phyloP scores from a whole-genome alignment of 164 flowering plant genomes.

The Chimonanthus praecox region DNA sequence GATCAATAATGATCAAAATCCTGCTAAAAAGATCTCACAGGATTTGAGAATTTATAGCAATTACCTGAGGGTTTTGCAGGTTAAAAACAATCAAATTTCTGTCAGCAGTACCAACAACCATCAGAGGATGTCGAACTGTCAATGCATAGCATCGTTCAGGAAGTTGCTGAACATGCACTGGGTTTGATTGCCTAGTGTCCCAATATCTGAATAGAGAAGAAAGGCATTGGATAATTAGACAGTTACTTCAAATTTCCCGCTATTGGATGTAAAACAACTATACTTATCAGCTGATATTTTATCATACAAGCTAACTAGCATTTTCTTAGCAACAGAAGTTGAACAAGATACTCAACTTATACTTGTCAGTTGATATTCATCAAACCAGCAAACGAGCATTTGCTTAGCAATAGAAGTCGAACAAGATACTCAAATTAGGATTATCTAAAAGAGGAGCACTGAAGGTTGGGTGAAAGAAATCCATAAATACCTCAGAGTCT shows the following conservation, averaged over 20 bases:
- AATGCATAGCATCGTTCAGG: constrained; percentile 93
- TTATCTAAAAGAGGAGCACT: background rate
- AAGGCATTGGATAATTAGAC: constrained; percentile 1
- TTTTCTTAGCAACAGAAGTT: background rate
- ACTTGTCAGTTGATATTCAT: background rate
- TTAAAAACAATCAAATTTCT: constrained; percentile 75
- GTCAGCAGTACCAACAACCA: constrained; percentile 99
- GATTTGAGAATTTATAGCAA: background rate
- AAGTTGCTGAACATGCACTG: constrained; percentile 86
- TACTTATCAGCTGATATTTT: background rate
- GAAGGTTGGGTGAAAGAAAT: background rate
- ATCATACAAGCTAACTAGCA: background rate
- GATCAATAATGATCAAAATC: background rate
- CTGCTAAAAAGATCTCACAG: background rate
- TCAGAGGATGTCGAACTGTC: constrained; percentile 70
- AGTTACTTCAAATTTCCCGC: background rate
- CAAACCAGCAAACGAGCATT: background rate
- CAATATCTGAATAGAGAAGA: constrained; percentile 56
- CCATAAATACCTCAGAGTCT: constrained; percentile 52
- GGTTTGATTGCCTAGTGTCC: constrained; percentile 82
- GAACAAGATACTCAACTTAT: background rate
- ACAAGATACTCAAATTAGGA: background rate
- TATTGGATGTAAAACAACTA: background rate
- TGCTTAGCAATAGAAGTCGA: background rate
- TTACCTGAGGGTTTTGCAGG: constrained; percentile 89